Evolutionary conservation across 1,139 yeast species (phyloP).

Genomic region (Magnusiomyces tetraspermus): DNA sequence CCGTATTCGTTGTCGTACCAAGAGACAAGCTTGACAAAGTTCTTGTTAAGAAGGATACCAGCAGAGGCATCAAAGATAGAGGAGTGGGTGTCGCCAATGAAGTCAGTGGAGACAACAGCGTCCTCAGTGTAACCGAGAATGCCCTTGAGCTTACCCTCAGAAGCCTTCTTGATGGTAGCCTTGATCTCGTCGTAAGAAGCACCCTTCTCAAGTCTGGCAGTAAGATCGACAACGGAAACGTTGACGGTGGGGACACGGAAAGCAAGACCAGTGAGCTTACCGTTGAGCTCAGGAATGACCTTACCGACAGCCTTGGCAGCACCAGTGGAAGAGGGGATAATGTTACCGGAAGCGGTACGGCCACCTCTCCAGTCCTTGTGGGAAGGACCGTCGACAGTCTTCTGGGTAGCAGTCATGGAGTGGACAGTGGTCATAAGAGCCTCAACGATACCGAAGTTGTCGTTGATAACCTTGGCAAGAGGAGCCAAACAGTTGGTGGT

Average conservation of each 20-base stretch:
- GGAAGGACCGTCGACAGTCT: conserved; percentile 87
- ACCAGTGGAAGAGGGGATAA: conserved; percentile 85
- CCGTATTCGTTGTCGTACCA: conserved; percentile 93
- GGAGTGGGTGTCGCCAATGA: conserved; percentile 68
- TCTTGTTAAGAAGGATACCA: conserved; percentile 73
- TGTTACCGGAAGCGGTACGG: conserved; percentile 84
- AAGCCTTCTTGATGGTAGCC: conserved; percentile 52
- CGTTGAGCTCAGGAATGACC: conserved; percentile 80
- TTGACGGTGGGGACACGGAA: conserved; percentile 83
- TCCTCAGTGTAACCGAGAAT: conserved; percentile 77
- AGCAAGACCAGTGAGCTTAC: conserved; percentile 84
- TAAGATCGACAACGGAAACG: conserved; percentile 71
- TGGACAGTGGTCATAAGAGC: conserved; percentile 89
- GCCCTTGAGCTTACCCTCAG: conserved; percentile 66
- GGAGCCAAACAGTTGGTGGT: conserved; percentile 90
- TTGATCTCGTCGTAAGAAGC: conserved; percentile 70
- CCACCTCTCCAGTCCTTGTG: conserved; percentile 95
- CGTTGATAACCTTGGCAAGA: conserved; percentile 74
- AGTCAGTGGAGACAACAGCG: conserved; percentile 78
- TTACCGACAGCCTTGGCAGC: conserved; percentile 91
- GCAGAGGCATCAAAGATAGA: conserved; percentile 81
- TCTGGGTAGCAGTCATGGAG: conserved; percentile 85
- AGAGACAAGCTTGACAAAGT: conserved; percentile 75
- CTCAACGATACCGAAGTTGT: conserved; percentile 71
- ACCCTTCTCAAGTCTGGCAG: conserved; percentile 57